These are phyloP conservation scores for Diaporthe sp. DNA, from an alignment of 2,329 filamentous ascomycete species.

Conservation along the genomic window DNA sequence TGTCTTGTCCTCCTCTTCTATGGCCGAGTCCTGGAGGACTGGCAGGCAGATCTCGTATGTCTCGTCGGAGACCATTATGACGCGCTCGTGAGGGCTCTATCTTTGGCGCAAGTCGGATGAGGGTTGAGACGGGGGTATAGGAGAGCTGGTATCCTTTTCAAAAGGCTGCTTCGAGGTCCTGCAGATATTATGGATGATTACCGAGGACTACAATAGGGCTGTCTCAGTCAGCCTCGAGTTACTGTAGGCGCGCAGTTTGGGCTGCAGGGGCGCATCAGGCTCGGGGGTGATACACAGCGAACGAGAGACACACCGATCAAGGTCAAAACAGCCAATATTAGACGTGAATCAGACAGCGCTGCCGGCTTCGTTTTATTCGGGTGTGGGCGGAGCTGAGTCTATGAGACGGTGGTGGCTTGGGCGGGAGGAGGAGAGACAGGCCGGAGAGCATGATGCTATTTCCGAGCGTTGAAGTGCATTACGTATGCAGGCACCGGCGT, in stretches of 20 bases:
- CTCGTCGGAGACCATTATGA: slow-evolving; percentile 87
- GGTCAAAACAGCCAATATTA: not conserved
- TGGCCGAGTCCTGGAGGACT: slow-evolving; percentile 81
- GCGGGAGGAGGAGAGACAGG: slow-evolving; percentile 33
- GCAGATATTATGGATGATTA: slow-evolving; percentile 7
- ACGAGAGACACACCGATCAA: slow-evolving; percentile 15
- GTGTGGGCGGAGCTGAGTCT: slow-evolving; percentile 33
- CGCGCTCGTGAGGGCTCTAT: slow-evolving; percentile 8
- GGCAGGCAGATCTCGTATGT: slow-evolving; percentile 92
- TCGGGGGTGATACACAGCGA: slow-evolving; percentile 8
- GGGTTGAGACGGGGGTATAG: not conserved
- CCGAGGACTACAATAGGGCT: slow-evolving; percentile 27
- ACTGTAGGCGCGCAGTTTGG: not conserved
- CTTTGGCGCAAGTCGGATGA: slow-evolving; percentile 22
- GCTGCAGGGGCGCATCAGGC: slow-evolving; percentile 16
- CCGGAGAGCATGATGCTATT: slow-evolving; percentile 36
- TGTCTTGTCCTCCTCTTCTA: slow-evolving; percentile 96
- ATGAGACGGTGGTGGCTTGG: slow-evolving; percentile 33
- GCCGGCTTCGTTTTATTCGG: slow-evolving; percentile 33
- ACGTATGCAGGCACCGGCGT: slow-evolving; percentile 30
- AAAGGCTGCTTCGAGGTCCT: slow-evolving; percentile 12
- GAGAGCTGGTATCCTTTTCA: not conserved
- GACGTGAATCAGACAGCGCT: slow-evolving; percentile 18
- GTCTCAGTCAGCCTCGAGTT: slow-evolving; percentile 30
- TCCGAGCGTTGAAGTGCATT: slow-evolving; percentile 32